Percentiles rank a stretch among this genome's conserved stretches.
These are phyloP conservation scores for Musa itinerans DNA, from an alignment of 176 grass and related monocot species.

Conservation along the genomic window DNA sequence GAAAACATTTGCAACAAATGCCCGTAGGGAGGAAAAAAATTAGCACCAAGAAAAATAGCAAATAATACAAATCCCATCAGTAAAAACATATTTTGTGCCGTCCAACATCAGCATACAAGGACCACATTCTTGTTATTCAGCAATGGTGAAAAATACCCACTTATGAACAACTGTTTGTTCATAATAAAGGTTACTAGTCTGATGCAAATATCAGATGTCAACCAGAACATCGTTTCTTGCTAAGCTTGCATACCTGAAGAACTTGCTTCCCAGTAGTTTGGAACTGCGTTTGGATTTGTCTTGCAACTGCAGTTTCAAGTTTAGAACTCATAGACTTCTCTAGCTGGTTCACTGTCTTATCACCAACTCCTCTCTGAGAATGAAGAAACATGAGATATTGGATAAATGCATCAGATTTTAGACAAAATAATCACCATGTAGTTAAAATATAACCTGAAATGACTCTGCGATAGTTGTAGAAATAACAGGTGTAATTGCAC, in stretches of 20 bases:
- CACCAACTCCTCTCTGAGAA: conserved; percentile 70
- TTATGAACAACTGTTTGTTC: not conserved
- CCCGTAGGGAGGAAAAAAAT: not conserved
- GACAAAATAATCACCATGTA: not conserved
- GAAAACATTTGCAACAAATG: not conserved
- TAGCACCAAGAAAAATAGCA: not conserved
- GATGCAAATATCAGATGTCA: not conserved
- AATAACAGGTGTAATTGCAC: conserved; percentile 53
- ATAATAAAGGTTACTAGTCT: not conserved
- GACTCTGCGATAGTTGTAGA: conserved; percentile 72
- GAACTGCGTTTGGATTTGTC: conserved; percentile 84
- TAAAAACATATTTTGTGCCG: not conserved
- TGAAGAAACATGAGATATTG: not conserved
- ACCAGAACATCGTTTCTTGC: not conserved
- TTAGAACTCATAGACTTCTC: conserved; percentile 72
- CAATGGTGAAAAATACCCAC: not conserved
- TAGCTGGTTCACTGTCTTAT: conserved; percentile 76
- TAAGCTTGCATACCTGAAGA: conserved; percentile 55
- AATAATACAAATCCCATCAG: not conserved
- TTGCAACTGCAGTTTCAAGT: conserved; percentile 65
- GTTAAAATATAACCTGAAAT: conserved; percentile 57
- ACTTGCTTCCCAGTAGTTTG: conserved; percentile 65
- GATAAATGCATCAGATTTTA: not conserved
- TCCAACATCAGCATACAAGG: no score
- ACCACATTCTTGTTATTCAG: no score